Conservation (phyloP, 2,329 filamentous ascomycete genomes). For the Pseudogymnoascus sp. region DNA sequence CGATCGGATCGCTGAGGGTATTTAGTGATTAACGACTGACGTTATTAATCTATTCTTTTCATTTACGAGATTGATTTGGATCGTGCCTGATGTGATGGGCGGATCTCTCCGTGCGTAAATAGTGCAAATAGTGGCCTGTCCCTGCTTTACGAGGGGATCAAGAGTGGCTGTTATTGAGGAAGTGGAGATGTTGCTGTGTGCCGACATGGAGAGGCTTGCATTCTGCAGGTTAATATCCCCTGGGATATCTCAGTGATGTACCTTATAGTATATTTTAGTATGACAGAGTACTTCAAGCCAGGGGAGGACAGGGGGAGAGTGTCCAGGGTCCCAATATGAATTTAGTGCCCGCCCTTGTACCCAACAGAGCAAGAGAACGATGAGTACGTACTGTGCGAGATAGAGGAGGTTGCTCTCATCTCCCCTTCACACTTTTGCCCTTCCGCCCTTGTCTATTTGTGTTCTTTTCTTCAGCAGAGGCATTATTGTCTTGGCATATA, state of each 20-base stretch:
- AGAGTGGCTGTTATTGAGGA: background rate
- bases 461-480: background rate
- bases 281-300: background rate
- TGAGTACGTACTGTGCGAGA: background rate
- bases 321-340: conserved; percentile 1
- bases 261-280: background rate
- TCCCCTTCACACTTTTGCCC: background rate
- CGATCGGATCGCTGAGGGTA: background rate
- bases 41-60: background rate
- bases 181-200: background rate
- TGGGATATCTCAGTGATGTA: background rate
- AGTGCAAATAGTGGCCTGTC: background rate
- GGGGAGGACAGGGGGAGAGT: background rate
- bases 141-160: background rate
- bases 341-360: conserved; percentile 4
- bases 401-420: background rate
- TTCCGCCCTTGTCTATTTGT: too few relatives aligned
- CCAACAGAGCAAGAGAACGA: background rate
- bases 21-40: background rate
- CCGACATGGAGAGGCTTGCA: background rate
- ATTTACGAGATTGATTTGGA: background rate
- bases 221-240: background rate
- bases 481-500: background rate
- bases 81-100: background rate
- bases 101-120: background rate